Conservation (phyloP, 306 rosid genomes). For the Medicago ruthenica region DNA sequence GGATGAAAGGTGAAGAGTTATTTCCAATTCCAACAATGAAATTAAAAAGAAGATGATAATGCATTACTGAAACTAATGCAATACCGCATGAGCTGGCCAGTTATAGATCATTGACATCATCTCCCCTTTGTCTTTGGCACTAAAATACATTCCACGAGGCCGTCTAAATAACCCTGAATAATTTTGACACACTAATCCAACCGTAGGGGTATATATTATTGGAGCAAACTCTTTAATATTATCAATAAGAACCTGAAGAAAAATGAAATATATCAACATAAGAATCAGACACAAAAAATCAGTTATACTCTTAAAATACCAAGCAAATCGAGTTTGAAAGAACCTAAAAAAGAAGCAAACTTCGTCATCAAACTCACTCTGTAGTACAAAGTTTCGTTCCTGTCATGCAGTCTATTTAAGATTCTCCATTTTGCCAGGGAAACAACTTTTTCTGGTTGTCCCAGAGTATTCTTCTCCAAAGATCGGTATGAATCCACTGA, state of each 20-base stretch:
- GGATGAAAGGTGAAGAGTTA: background rate
- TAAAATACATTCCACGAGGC: constrained; percentile 99
- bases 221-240: constrained; percentile 96
- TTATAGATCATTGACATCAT: constrained; percentile 99
- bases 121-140: constrained; percentile 99
- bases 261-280: constrained; percentile 29
- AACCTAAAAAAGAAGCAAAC: constrained; percentile 4
- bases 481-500: constrained; percentile 96
- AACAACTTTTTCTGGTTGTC: constrained; percentile 72
- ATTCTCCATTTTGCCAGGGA: constrained; percentile 98
- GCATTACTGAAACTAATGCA: constrained; percentile 29
- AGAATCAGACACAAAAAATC: constrained; percentile 37
- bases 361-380: constrained; percentile 66
- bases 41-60: constrained; percentile 4
- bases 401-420: constrained; percentile 93
- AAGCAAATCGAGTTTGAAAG: constrained; percentile 17
- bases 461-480: constrained; percentile 83
- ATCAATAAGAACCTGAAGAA: constrained; percentile 84
- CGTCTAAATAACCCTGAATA: constrained; percentile 97
- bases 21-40: constrained; percentile 16
- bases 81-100: constrained; percentile 89
- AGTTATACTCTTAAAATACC: constrained; percentile 30
- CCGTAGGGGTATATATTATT: constrained; percentile 95
- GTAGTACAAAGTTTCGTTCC: constrained; percentile 94
- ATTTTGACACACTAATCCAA: constrained; percentile 94